Evolutionary conservation across 306 rosid genomes (phyloP).

Genomic region (Cyamopsis tetragonoloba): DNA sequence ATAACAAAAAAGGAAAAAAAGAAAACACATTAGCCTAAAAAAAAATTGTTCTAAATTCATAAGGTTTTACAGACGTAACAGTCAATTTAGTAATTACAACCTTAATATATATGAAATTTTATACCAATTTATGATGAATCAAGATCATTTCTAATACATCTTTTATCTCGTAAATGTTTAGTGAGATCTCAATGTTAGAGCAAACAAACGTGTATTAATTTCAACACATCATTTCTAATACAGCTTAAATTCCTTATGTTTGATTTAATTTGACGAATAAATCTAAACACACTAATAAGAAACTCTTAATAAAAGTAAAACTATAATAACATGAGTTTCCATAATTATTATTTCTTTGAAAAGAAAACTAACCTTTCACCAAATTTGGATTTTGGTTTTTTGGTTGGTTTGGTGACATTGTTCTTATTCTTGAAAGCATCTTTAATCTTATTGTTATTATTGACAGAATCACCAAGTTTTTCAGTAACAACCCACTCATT

Average conservation of each 20-base stretch:
- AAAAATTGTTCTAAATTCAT: neutral
- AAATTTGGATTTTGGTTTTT: slow-evolving; percentile 41
- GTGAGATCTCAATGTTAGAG: too few species aligned
- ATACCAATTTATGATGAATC: too few species aligned
- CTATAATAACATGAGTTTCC: too few species aligned
- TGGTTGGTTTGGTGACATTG: slow-evolving; percentile 36
- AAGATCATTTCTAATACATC: too few species aligned
- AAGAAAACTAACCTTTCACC: slow-evolving; percentile 48
- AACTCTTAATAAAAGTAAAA: too few species aligned
- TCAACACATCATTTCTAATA: too few species aligned
- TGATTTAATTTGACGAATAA: too few species aligned
- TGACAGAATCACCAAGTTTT: slow-evolving; percentile 63
- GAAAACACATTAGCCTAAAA: neutral
- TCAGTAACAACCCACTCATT: slow-evolving; percentile 90
- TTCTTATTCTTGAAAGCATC: slow-evolving; percentile 56
- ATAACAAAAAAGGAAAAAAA: slow-evolving; percentile 8
- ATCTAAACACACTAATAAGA: too few species aligned
- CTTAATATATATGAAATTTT: too few species aligned
- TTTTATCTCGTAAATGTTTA: too few species aligned
- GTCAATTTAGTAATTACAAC: neutral
- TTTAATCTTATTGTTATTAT: slow-evolving; percentile 60
- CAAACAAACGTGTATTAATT: too few species aligned
- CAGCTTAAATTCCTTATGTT: too few species aligned
- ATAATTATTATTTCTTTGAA: neutral
- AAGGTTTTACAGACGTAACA: neutral